These are phyloP conservation scores for Fagopyrum tataricum DNA, from an alignment of 148 eudicot genomes.

Conservation along the genomic window DNA sequence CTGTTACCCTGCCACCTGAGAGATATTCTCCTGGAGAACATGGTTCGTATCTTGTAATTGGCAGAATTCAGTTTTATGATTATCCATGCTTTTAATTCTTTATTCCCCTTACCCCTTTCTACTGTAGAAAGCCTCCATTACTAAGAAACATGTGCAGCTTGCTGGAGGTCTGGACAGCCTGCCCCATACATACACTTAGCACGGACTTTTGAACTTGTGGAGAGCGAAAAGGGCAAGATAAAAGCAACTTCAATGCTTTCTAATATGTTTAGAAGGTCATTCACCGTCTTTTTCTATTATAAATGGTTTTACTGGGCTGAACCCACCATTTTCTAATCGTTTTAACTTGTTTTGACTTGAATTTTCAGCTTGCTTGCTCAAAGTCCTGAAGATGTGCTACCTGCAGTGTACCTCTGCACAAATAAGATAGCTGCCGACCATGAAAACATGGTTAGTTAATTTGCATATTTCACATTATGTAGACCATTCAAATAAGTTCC, in stretches of 20 bases:
- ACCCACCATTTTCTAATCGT: not conserved
- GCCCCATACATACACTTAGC: slow-evolving; percentile 91
- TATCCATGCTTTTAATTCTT: not conserved
- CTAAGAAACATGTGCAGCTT: slow-evolving; percentile 51
- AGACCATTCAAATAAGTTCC: not conserved
- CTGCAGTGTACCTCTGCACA: slow-evolving; percentile 91
- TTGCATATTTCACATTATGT: slow-evolving; percentile 4
- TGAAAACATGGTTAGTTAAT: slow-evolving; percentile 71
- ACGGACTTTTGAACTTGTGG: slow-evolving; percentile 84
- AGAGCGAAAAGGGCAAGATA: slow-evolving; percentile 84
- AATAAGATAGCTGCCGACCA: slow-evolving; percentile 96
- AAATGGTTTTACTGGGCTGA: not conserved
- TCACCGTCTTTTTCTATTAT: not conserved
- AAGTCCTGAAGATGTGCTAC: slow-evolving; percentile 87
- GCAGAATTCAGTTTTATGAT: not conserved
- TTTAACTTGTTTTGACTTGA: not conserved
- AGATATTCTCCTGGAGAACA: slow-evolving; percentile 72
- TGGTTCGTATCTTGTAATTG: slow-evolving; percentile 43
- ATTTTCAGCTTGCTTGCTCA: slow-evolving; percentile 63
- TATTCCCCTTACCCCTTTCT: slow-evolving; percentile 10
- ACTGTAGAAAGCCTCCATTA: slow-evolving; percentile 14
- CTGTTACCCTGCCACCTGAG: slow-evolving; percentile 57
- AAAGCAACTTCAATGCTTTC: slow-evolving; percentile 88
- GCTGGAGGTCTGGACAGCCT: slow-evolving; percentile 81
- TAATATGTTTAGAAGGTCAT: slow-evolving; percentile 98